Base-by-base conservation (phyloP, 208 protist genomes). In the Herpetomonas tarakana region DNA sequence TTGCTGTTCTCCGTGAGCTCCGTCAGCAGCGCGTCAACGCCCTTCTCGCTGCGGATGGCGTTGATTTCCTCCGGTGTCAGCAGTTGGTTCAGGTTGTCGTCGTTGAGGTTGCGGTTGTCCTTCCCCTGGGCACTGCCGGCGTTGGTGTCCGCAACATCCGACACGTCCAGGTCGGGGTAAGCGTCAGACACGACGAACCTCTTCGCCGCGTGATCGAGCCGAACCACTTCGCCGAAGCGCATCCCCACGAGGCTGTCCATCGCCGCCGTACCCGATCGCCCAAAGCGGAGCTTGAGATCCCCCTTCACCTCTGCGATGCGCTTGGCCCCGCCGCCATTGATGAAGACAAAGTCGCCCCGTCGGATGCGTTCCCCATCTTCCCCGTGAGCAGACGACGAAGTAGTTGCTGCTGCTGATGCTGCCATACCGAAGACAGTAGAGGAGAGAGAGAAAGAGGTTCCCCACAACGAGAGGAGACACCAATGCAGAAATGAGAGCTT, bases 81-180 rank as follows among this genome's bases (percentile, higher is more conserved):
- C 25, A 74, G 67, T 70, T 96, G 91, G 70, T 73, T 96, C 24
- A 58, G 62, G 71, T 92, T 94, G 52, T 91, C 59, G 53, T 91
- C 85, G 3, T 90, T 58, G 24, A 96, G 72, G 54, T 92, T 77
- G 16, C 91, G 77, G 50, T 96, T 96, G 63, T 96, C 91, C 47
- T 68, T 54, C 59, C 76, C 74, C 51, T 74, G 68, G 26, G n/a
- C 64, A 3, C 44, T 62, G n/a, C 45, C 62, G 25, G 61, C 49
- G 14, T 51, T 24, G 0, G 55, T 53, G 24, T 41, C 26, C 4
- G 69, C 28, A 12, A 84, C 39, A 6, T 74, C 76, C 4, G 87
- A 85, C 46, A 93, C 81, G 65, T 94, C 91, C 16, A 96, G 80
- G 62, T 96, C 91, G 0, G 91, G 91, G 63, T 94, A 93, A 47